Evolutionary conservation across 495 filamentous ascomycete genomes (phyloP), one percentile per base, ranked within the genome.

Genomic region (Talaromyces wortmannii): DNA sequence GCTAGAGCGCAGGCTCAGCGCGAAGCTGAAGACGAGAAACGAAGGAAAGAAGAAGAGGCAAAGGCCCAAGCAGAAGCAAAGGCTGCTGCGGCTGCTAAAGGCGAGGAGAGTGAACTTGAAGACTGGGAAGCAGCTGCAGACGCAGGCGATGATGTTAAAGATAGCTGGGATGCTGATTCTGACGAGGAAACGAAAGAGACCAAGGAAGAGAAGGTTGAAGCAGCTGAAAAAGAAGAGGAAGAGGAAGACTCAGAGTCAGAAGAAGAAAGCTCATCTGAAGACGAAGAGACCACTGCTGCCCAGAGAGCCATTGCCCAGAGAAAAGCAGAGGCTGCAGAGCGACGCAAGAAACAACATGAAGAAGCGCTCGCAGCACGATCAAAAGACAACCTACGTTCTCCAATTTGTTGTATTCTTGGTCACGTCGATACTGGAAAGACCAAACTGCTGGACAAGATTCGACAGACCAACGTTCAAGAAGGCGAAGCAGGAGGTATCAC

Each of bases 391-490:
- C 86, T 99, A 30, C 89, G 95, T 33, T 97, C 92, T 50, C 94
- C 94, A 36, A 99, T 99, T 69, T 99, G 95, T 77, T 97, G 92
- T 86, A 97, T 99, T 81, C 82, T 99, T 48, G 95, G 95, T 57
- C 95, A 99, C 80, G 95, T 99, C 79, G 95, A 99, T 84, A 99
- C 95, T 42, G 95, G 95, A 64, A 99, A 99, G 79, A 99, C 95
- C 16, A 99, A 99, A 76, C 76, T 99, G 55, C 79, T 99, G 52
- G 95, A 99, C 78, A 97, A 97, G 78, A 92, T 99, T 66, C 88
- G 95, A 57, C 92, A 96, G 72, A 99, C 95, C 50, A 97, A 97
- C 65, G 95, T 99, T 29, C 95, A 99, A 68, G 95, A 97, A 72
- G 95, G 95, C 57, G 95, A 99, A 85, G 95, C 95, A 42, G 95